phyloP scores from a whole-genome alignment of 179 eudicot species.

The Gypsophila paniculata region DNA sequence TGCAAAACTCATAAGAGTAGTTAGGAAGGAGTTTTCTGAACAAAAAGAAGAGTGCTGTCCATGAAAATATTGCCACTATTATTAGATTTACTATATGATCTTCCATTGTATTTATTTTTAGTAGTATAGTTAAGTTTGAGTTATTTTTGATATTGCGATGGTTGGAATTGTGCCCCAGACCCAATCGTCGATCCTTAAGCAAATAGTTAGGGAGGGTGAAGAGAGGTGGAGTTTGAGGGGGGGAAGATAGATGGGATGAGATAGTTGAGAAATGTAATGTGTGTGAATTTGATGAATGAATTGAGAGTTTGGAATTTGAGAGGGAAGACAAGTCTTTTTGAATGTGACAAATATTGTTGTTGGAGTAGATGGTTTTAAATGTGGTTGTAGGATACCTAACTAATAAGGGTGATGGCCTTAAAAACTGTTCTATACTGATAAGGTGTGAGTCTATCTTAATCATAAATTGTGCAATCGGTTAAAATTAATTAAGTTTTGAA shows the following conservation, averaged over 20 bases:
- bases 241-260: neutral
- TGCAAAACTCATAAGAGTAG: constrained; percentile 67
- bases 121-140: no score
- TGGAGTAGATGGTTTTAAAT: neutral
- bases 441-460: no score
- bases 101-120: constrained; percentile 37
- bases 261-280: constrained; percentile 2
- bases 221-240: neutral
- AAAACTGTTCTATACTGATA: no score
- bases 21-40: constrained; percentile 47
- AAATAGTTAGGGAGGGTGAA: neutral
- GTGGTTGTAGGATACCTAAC: no score
- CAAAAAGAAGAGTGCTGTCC: constrained; percentile 47
- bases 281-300: neutral
- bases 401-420: no score
- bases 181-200: neutral
- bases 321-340: constrained; percentile 3
- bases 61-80: constrained; percentile 46
- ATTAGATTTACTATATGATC: constrained; percentile 37
- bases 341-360: neutral
- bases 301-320: neutral
- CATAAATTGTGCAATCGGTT: no score
- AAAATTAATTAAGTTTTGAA: no score
- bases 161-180: no score
- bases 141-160: no score